Evolutionary conservation across 2,329 filamentous ascomycete genomes (phyloP).

Genomic region (Xylaria digitata): DNA sequence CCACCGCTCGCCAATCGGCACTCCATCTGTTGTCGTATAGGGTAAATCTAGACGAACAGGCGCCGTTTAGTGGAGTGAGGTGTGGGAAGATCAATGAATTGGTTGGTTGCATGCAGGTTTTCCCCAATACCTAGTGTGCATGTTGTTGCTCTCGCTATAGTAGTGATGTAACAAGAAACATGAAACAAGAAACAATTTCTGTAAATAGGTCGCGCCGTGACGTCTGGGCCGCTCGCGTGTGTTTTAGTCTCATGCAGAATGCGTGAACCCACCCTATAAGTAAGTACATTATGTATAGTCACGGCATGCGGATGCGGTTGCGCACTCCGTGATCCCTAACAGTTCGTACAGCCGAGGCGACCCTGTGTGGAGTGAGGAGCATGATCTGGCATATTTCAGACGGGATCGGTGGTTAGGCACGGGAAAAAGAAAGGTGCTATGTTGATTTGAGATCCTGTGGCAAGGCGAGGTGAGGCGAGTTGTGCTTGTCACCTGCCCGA

Average conservation of each 20-base stretch:
- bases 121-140: background rate
- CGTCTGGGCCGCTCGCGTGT: slow-evolving; percentile 22
- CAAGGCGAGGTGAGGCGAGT: slow-evolving; percentile 22
- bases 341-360: background rate
- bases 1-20: slow-evolving; percentile 11
- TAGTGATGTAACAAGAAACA: slow-evolving; percentile 19
- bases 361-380: background rate
- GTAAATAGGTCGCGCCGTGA: slow-evolving; percentile 22
- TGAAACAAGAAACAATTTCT: slow-evolving; percentile 22
- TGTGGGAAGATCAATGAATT: background rate
- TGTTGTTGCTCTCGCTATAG: background rate
- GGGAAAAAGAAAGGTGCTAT: background rate
- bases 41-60: background rate
- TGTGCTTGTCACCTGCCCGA: slow-evolving; percentile 28
- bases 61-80: slow-evolving; percentile 4
- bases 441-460: slow-evolving; percentile 35
- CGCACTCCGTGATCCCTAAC: too few species aligned
- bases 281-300: slow-evolving; percentile 5
- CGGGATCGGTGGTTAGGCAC: background rate
- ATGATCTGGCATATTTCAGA: slow-evolving; percentile 19
- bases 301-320: too few species aligned
- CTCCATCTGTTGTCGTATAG: background rate
- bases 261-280: slow-evolving; percentile 5
- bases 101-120: slow-evolving; percentile 10
- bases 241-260: slow-evolving; percentile 23